Conservation (phyloP, 768 basidiomycete genomes). For the Vararia minispora region DNA sequence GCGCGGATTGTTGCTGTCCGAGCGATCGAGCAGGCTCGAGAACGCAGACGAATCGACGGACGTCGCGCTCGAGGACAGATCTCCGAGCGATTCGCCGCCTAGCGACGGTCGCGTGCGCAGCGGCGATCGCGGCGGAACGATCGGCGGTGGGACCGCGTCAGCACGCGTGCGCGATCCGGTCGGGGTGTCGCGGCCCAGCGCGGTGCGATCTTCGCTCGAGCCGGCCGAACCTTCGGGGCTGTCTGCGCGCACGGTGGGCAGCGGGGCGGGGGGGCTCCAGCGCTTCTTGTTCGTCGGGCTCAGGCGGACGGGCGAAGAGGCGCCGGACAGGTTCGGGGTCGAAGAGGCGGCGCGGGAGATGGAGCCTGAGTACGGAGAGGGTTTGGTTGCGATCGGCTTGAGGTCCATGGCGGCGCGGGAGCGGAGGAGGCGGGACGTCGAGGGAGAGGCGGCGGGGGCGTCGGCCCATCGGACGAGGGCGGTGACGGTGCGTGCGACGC, state of each 20-base stretch:
- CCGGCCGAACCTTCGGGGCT: slow-evolving; percentile 36
- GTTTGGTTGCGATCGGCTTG: slow-evolving; percentile 16
- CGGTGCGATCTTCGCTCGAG: slow-evolving; percentile 19
- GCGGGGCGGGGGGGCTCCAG: slow-evolving; percentile 37
- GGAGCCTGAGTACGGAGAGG: slow-evolving; percentile 22
- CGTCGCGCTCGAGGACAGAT: slow-evolving; percentile 14
- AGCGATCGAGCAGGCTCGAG: slow-evolving; percentile 50
- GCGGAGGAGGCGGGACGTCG: slow-evolving; percentile 34
- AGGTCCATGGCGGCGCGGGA: slow-evolving; percentile 21
- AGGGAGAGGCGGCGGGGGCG: slow-evolving; percentile 28
- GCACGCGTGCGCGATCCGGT: slow-evolving; percentile 10
- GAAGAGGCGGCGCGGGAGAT: slow-evolving; percentile 43
- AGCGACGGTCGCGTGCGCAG: slow-evolving; percentile 29
- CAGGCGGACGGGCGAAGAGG: slow-evolving; percentile 19
- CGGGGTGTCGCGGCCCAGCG: slow-evolving; percentile 16
- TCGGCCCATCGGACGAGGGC: slow-evolving; percentile 57
- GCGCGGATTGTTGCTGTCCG: slow-evolving; percentile 35
- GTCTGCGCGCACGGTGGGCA: slow-evolving; percentile 43
- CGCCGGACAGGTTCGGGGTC: slow-evolving; percentile 55
- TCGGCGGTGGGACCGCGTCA: slow-evolving; percentile 22
- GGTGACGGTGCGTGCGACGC: slow-evolving; percentile 67
- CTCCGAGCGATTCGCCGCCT: slow-evolving; percentile 8
- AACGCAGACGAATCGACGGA: slow-evolving; percentile 27
- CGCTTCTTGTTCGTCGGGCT: slow-evolving; percentile 31
- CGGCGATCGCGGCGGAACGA: slow-evolving; percentile 40